Evolutionary conservation across 495 filamentous ascomycete species (phyloP), one percentile per base, ranked within the genome.

Genomic region (Aspergillus leporis): DNA sequence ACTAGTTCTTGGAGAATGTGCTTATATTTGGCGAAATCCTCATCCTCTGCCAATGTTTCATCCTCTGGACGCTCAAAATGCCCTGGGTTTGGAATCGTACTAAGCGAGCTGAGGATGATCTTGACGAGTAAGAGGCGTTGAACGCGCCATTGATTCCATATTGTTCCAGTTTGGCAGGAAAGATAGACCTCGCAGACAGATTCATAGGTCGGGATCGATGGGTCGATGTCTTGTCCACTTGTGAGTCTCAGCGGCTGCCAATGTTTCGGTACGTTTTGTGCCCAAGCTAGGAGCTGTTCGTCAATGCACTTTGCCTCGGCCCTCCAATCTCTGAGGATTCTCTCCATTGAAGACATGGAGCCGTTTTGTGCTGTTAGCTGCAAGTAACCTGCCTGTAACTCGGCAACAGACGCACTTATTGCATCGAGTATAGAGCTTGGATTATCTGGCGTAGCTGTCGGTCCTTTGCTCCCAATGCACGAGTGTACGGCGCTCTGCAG

Each of bases 71-170:
- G 10, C 47, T 50, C 14, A 50, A 4, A 5, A 18, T 48, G 13
- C 12, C 12, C 31, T 25, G 7, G 51, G 31, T 32, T 10, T 32
- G 10, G 5, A 10, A 32, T 32, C 10, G 5, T 32, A 5, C 10
- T 5, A 10, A 53, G 28, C 4, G 23, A 47, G 50, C 32, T 23
- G 36, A 62, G 13, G 12, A 41, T 51, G 47, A 64, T 51, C 36
- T 48, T 59, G 22, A 36, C 13, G 12, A 63, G 51, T 30, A 64
- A 21, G 53, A 64, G 51, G 30, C 61, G 61, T 23, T 64, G 61
- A n/a, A 64, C 3, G 48, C 61, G 61, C 56, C 56, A 64, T 46
- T 56, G 36, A 23, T 64, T 64, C 61, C 61, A 64, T 40, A 64
- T 60, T 4, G 16, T 47, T 4, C 8, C 61, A 49, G 60, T 56